Base-by-base conservation (phyloP, 1,284 basidiomycete species). In the Tremellales sp. region DNA sequence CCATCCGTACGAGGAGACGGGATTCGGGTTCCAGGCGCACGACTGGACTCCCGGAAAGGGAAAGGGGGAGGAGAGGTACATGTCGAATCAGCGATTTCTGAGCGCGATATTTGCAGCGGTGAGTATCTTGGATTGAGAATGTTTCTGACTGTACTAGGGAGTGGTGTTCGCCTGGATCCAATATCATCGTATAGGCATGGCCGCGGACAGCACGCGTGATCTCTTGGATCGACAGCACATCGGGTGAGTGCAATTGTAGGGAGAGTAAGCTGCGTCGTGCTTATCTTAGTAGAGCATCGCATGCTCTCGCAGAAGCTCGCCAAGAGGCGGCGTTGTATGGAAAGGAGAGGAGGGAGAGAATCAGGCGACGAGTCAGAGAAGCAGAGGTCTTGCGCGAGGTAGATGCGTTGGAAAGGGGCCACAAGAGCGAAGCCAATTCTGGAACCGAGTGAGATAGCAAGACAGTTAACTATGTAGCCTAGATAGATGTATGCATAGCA, bases 311-410 rank as follows among this genome's bases (percentile, higher is more conserved):
- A 0, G 61, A 66, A 40, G 71, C 71, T 1, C 51, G 66, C 18
- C 51, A 57, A 24, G 71, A 73, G 48, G 71, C 71, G 3, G 60
- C 59, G 6, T 42, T 63, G 16, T 59, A 65, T 39, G 71, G 71
- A 12, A 57, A 54, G n/a, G 61, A 63, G 33, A 60, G 70, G 8
- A 49, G 69, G 10, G 71, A 73, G 41, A 50, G 56, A 38, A 70
- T 73, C 43, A 57, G 64, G 24, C 57, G 69, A 2, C 46, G 64
- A 19, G 68, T 73, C 1, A 52, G 65, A 5, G 63, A 68, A 49
- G 51, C 48, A 6, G 56, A 62, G 37, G 61, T 68, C 8, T 38
- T 71, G 32, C 50, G 46, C 32, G 70, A 71, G 50, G 54, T 67
- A 29, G 69, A 70, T 39, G 53, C 54, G 41, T 45, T 62, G 45